Evolutionary conservation across 495 filamentous ascomycete species (phyloP).

Genomic region (Penicillium macrosclerotiorum): DNA sequence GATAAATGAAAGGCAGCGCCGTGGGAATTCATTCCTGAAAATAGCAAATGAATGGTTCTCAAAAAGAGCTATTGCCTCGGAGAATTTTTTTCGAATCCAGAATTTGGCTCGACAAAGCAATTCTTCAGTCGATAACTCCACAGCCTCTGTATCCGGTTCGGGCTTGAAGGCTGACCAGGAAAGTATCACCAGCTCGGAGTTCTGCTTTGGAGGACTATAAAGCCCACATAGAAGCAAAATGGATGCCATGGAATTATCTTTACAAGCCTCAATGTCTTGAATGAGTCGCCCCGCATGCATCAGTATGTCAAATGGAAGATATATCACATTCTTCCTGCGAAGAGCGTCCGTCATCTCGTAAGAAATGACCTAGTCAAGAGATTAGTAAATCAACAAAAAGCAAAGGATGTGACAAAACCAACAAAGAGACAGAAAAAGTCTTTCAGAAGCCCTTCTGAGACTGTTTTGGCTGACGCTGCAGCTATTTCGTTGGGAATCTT

Average conservation of each 20-base stretch:
- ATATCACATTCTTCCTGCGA: background rate
- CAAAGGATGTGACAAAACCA: background rate
- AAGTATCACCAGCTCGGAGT: background rate
- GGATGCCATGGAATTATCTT: background rate
- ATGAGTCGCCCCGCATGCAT: background rate
- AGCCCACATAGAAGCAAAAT: slow-evolving; percentile 6
- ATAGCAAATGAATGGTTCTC: background rate
- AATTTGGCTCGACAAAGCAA: background rate
- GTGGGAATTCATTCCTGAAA: background rate
- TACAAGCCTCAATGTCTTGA: background rate
- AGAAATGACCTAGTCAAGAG: background rate
- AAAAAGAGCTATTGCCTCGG: background rate
- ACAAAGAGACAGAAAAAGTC: slow-evolving; percentile 9
- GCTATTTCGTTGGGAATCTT: background rate
- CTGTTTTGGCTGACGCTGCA: background rate
- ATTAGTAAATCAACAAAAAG: background rate
- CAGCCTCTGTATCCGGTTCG: background rate
- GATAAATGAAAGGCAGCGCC: background rate
- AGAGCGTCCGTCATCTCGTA: background rate
- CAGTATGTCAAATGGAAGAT: slow-evolving; percentile 2
- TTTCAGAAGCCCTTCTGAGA: background rate
- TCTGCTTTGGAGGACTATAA: background rate
- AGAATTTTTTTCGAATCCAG: slow-evolving; percentile 2
- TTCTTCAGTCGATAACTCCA: background rate
- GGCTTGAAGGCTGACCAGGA: slow-evolving; percentile 8